Evolutionary conservation across 805 yeast genomes (phyloP).

Genomic region (Teunomyces stri): DNA sequence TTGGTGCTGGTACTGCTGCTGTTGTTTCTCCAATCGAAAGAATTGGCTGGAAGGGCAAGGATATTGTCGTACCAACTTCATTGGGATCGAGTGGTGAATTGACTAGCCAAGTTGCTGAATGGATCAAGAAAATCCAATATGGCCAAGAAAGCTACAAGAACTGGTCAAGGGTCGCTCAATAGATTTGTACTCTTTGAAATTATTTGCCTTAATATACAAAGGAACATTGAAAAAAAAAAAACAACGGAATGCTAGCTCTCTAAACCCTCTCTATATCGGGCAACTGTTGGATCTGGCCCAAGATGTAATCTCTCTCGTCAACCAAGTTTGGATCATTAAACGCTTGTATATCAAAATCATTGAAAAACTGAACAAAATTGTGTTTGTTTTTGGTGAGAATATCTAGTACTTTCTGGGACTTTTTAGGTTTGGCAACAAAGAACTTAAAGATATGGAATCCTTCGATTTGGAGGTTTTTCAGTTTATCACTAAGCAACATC

Average conservation of each 20-base stretch:
- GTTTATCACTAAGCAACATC: conserved; percentile 83
- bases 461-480: conserved; percentile 84
- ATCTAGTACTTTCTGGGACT: conserved; percentile 74
- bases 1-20: conserved; percentile 98
- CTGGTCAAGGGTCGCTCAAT: conserved; percentile 45
- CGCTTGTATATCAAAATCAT: conserved; percentile 58
- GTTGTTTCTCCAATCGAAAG: conserved; percentile 90
- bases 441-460: conserved; percentile 93
- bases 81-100: conserved; percentile 81
- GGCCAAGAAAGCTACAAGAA: conserved; percentile 68
- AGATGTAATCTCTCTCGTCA: conserved; percentile 79
- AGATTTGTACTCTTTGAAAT: neutral
- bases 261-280: conserved; percentile 53
- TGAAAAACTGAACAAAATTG: conserved; percentile 67
- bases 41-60: conserved; percentile 75
- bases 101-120: conserved; percentile 72
- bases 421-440: conserved; percentile 94
- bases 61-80: conserved; percentile 74
- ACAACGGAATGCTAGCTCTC: neutral
- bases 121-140: conserved; percentile 90
- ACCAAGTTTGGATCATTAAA: conserved; percentile 64
- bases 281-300: conserved; percentile 67
- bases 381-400: conserved; percentile 81
- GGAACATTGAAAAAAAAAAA: neutral
- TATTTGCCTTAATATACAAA: neutral